phyloP scores from a whole-genome alignment of 2,329 filamentous ascomycete species.

The Calonectria pteridis region DNA sequence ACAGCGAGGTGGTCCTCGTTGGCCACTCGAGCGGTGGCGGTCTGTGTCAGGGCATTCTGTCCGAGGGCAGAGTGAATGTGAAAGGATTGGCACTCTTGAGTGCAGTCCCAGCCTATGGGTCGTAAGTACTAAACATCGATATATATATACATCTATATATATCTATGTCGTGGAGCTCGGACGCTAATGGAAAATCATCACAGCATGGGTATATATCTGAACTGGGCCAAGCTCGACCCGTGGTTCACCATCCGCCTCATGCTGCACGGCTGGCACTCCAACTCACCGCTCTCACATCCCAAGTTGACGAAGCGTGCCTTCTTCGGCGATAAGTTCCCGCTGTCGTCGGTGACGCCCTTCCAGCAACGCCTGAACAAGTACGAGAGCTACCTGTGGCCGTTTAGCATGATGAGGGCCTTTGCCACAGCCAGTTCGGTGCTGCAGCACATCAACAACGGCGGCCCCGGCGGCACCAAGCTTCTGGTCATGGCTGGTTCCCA shows the following conservation, averaged over 20 bases:
- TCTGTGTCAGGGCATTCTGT: conserved; percentile 62
- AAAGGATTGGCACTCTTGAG: conserved; percentile 60
- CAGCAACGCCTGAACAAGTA: conserved; percentile 59
- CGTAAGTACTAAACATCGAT: conserved; percentile 33
- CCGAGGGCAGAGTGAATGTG: conserved; percentile 53
- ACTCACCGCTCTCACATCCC: conserved; percentile 65
- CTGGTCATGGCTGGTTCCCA: conserved; percentile 55
- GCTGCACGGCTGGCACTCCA: conserved; percentile 62
- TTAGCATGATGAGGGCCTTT: conserved; percentile 61
- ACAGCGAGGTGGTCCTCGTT: conserved; percentile 56
- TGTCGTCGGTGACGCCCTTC: conserved; percentile 55
- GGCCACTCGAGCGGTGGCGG: conserved; percentile 67
- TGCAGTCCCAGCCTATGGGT: conserved; percentile 59
- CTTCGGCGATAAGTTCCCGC: conserved; percentile 60
- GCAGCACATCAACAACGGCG: conserved; percentile 47
- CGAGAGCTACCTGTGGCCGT: conserved; percentile 65
- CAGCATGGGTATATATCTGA: conserved; percentile 59
- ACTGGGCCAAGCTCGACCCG: conserved; percentile 61
- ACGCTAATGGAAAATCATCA: background rate
- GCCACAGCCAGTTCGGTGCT: conserved; percentile 56
- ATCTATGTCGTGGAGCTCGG: background rate
- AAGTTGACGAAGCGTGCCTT: conserved; percentile 62
- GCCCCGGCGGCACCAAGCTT: conserved; percentile 42
- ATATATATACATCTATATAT: background rate
- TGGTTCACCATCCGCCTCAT: conserved; percentile 61